These are phyloP conservation scores for Trichomonas tenax DNA, from an alignment of 208 protist genomes.

Conservation along the genomic window DNA sequence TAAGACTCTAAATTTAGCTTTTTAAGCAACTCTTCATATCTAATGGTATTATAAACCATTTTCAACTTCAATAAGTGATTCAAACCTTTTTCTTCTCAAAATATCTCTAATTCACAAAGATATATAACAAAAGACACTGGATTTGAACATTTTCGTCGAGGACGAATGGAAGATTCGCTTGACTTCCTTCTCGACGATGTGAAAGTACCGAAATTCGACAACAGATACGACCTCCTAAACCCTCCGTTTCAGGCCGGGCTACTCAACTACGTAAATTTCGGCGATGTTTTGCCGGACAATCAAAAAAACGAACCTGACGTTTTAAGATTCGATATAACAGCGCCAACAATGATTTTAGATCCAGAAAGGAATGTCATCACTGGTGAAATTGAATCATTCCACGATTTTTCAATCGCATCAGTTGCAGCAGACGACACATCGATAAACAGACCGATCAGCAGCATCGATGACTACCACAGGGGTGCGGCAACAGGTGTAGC, in stretches of 20 bases:
- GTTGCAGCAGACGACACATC: neutral
- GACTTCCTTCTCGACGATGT: neutral
- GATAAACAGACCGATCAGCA: neutral
- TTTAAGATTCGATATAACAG: neutral
- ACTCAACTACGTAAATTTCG: neutral
- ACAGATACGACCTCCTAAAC: neutral
- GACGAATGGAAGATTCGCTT: neutral
- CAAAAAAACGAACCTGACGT: neutral
- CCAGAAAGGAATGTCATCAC: neutral
- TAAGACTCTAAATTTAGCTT: too few species aligned
- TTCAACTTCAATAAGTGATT: too few species aligned
- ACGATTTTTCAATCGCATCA: neutral
- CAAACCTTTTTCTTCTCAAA: too few species aligned
- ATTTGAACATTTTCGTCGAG: too few species aligned
- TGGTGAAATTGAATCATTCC: neutral
- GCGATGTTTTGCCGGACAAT: neutral
- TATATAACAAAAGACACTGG: too few species aligned
- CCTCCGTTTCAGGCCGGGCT: neutral
- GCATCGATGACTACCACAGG: neutral
- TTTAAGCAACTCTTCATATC: too few species aligned
- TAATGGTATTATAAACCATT: too few species aligned
- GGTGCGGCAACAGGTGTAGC: neutral
- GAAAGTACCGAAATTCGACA: neutral
- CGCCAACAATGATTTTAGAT: neutral
- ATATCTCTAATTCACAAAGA: too few species aligned